These are phyloP conservation scores for Micractinium sp. DNA, from an alignment of 139 green algal species.

Conservation along the genomic window DNA sequence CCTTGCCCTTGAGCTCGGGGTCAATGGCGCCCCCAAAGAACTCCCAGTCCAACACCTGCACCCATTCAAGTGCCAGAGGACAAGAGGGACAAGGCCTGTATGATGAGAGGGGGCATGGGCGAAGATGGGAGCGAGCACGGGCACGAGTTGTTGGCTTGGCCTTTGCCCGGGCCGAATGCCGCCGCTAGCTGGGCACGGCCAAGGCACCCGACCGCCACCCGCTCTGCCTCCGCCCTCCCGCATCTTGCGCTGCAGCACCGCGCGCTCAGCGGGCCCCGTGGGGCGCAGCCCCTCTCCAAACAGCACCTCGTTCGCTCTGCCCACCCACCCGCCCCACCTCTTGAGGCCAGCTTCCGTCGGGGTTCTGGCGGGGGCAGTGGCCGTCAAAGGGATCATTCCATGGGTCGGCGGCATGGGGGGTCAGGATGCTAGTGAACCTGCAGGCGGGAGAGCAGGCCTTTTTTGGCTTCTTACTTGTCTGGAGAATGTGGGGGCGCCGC, in stretches of 20 bases:
- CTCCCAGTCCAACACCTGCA: not conserved
- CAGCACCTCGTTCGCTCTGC: too few relatives aligned
- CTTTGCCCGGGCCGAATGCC: too few relatives aligned
- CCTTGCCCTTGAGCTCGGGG: not conserved
- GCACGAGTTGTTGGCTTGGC: too few relatives aligned
- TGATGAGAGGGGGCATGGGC: too few relatives aligned
- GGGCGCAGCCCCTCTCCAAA: constrained; percentile 65
- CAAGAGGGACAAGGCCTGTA: too few relatives aligned
- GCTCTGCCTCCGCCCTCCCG: not conserved
- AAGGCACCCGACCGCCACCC: too few relatives aligned
- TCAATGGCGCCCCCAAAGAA: not conserved
- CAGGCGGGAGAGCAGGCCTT: too few relatives aligned
- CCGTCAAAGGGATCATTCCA: not conserved
- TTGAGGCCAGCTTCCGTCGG: not conserved
- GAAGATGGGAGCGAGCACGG: not conserved
- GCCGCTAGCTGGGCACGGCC: too few relatives aligned
- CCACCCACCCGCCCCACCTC: too few relatives aligned
- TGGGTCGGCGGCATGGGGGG: not conserved
- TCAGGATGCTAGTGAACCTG: not conserved
- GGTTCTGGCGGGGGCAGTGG: not conserved
- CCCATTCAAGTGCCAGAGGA: too few relatives aligned
- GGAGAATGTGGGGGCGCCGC: too few relatives aligned
- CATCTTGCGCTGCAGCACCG: constrained; percentile 59
- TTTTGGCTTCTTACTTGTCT: too few relatives aligned
- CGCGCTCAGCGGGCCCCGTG: constrained; percentile 64